Percentiles rank a stretch among this genome's conserved stretches.
Conservation (phyloP, 1,284 basidiomycete genomes). For the Microbotryum silenes-acaulis region DNA sequence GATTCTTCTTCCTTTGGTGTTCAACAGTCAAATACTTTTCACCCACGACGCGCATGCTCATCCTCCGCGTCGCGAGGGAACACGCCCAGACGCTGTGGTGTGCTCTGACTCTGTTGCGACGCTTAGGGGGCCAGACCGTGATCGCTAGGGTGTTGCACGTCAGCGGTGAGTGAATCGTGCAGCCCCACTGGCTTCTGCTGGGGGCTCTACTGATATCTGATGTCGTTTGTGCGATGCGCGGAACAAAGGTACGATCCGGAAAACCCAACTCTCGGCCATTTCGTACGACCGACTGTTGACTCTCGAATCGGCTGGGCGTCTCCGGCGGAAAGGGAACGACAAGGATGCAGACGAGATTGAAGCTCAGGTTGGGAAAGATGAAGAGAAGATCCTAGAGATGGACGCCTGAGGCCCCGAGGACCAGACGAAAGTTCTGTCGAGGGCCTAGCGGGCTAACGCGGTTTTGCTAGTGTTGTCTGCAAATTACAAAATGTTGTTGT, state of each 20-base stretch:
- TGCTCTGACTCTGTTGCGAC: constrained; percentile 30
- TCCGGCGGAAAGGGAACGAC: background rate
- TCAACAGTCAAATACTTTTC: constrained; percentile 36
- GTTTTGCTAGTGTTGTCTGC: too few species aligned
- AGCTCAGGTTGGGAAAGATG: constrained; percentile 8
- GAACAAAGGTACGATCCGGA: constrained; percentile 33
- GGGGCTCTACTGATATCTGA: background rate
- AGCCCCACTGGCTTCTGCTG: background rate
- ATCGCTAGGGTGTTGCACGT: constrained; percentile 31
- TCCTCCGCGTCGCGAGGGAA: constrained; percentile 32
- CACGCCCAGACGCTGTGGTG: constrained; percentile 33
- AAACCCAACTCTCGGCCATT: constrained; percentile 35
- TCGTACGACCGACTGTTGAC: constrained; percentile 31
- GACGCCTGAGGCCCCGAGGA: constrained; percentile 13
- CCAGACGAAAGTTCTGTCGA: too few species aligned
- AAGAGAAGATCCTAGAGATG: constrained; percentile 19
- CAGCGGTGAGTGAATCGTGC: constrained; percentile 22
- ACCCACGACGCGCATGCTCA: constrained; percentile 28
- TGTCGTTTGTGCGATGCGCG: background rate
- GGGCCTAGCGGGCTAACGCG: too few species aligned
- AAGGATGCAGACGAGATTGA: constrained; percentile 4
- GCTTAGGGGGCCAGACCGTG: constrained; percentile 25
- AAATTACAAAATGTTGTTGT: too few species aligned
- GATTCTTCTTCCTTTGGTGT: background rate
- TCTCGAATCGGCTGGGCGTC: constrained; percentile 8